Base-by-base conservation (phyloP, 768 basidiomycete genomes). In the Lyophyllum semitale region DNA sequence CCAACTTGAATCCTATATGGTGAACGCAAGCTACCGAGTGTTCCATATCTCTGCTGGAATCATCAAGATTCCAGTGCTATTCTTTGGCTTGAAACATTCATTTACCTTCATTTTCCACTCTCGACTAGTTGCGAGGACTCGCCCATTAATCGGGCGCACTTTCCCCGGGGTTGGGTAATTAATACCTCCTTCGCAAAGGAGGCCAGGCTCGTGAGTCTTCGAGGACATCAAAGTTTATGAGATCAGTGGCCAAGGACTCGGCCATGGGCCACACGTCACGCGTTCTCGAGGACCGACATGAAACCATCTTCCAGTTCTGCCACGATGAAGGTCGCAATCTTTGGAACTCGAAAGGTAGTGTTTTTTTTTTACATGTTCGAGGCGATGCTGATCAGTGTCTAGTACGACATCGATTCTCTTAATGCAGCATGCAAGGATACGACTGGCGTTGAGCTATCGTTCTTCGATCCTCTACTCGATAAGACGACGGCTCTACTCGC, bases 251-350 rank as follows among this genome's bases (percentile, higher is more conserved):
- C 52, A 32, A 46, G 25, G 30, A 44, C 18, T 17, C 40, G 37
- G 37, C 37, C 23, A 22, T 38, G 17, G 37, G 37, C 17, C 37
- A 2, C 5, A 4, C 4, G 13, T 17, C n/a, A 18, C 3, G 30
- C 1, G 43, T n/a, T 22, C 8, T 41, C 2, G 2, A 38, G 35
- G 48, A 51, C 58, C 42, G 41, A 26, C 17, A 20, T 33, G 30
- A 25, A n/a, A 38, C 26, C 23, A 51, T 15, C n/a, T 9, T 25
- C 46, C 23, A 20, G 25, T 8, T 35, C 44, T 26, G n/a, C 47
- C 37, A 67, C 47, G 51, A 77, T 77, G 76, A 77, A 76, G 62
- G 67, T 76, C 38, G 74, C 74, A 48, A 73, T 77, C 26, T 77
- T 77, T 63, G 74, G 74, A 49, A 69, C 73, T 7, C 65, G 70